Evolutionary conservation across 202 grass and related monocot species (phyloP).

Genomic region (Digitaria exilis): DNA sequence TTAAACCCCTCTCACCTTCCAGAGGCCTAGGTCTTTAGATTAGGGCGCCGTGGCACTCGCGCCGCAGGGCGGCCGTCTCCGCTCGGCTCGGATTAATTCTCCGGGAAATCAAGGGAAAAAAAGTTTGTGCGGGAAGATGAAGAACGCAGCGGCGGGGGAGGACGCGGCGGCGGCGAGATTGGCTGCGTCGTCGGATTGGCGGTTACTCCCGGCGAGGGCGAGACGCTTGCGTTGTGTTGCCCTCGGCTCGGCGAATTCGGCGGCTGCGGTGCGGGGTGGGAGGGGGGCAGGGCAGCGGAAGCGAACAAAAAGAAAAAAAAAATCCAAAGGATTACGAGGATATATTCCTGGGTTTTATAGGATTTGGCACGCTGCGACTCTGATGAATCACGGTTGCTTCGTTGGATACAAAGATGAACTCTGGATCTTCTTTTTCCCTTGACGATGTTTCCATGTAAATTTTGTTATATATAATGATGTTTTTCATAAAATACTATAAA

Average conservation of each 20-base stretch:
- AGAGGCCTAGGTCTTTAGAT: constrained; percentile 35
- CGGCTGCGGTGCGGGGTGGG: constrained; percentile 38
- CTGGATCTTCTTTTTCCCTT: neutral
- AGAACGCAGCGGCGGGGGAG: neutral
- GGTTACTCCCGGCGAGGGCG: neutral
- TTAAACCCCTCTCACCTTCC: constrained; percentile 32
- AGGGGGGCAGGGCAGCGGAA: constrained; percentile 22
- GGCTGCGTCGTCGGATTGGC: neutral
- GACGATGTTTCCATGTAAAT: no score
- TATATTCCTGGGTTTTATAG: constrained; percentile 40
- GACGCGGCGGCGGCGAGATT: constrained; percentile 11
- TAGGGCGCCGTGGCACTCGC: constrained; percentile 10
- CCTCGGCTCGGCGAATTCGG: constrained; percentile 51
- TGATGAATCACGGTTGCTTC: constrained; percentile 1
- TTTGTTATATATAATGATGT: no score
- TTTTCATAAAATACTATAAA: no score
- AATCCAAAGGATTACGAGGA: constrained; percentile 5
- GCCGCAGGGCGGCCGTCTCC: neutral
- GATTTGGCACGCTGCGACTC: constrained; percentile 18
- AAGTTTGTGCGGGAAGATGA: neutral
- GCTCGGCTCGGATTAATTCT: neutral
- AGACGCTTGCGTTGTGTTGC: constrained; percentile 25
- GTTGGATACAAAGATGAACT: neutral
- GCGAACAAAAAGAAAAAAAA: constrained; percentile 12
- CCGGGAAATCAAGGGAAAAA: neutral